A percentile compares a stretch with the other conserved stretches of the same genome.
phyloP scores from a whole-genome alignment of 2,329 filamentous ascomycete species.

The Zelopaecilomyces penicillatus region DNA sequence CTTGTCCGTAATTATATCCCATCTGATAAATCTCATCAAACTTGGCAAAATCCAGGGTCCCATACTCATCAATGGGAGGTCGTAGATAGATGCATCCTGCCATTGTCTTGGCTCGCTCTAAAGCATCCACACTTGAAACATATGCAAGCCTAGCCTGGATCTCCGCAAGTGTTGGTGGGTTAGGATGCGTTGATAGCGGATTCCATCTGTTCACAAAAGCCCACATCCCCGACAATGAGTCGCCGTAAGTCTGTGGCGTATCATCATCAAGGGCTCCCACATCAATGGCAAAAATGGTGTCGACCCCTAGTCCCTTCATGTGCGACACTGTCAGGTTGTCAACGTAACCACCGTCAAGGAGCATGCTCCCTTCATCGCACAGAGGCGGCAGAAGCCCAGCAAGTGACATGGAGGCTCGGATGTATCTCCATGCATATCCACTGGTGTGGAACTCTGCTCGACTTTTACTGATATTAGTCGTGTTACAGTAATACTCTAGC shows the following conservation, averaged over 20 bases:
- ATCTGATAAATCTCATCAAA: conserved; percentile 95
- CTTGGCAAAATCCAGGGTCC: conserved; percentile 91
- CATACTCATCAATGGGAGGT: conserved; percentile 86
- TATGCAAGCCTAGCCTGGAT: conserved; percentile 94
- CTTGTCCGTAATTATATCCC: conserved; percentile 77
- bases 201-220: conserved; percentile 95
- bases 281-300: conserved; percentile 92
- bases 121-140: conserved; percentile 85
- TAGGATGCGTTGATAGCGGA: conserved; percentile 78
- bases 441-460: conserved; percentile 88
- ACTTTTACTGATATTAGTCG: conserved; percentile 95
- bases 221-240: conserved; percentile 93
- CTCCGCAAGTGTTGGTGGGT: conserved; percentile 89
- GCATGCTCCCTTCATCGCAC: conserved; percentile 94
- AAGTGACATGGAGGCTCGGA: conserved; percentile 92
- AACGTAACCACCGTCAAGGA: conserved; percentile 92
- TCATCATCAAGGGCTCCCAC: conserved; percentile 90
- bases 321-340: conserved; percentile 95
- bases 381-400: conserved; percentile 87
- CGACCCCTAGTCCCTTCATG: conserved; percentile 90
- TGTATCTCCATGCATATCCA: conserved; percentile 95
- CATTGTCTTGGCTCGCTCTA: conserved; percentile 86
- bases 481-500: conserved; percentile 99
- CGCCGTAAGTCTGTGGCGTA: conserved; percentile 84
- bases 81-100: conserved; percentile 94